Evolutionary conservation across 371 early-diverging fungal species (phyloP).

Genomic region (Mortierella sp.): DNA sequence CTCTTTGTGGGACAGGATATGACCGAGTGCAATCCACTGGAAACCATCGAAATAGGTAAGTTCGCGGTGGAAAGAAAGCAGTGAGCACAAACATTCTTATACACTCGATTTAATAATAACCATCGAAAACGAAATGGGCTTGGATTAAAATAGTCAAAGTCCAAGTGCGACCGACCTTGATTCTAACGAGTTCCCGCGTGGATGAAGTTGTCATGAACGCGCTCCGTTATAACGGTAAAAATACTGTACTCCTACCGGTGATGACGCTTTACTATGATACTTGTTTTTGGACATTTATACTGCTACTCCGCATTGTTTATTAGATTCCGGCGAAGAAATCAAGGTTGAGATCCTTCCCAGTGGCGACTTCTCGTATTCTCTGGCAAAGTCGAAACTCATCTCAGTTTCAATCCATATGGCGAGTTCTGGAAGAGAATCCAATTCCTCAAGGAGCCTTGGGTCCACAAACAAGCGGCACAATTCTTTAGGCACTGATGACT

Average conservation of each 20-base stretch:
- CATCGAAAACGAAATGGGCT: too few relatives aligned
- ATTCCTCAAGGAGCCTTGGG: not conserved
- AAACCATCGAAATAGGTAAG: conserved; percentile 55
- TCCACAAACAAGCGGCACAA: not conserved
- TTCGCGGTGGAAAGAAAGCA: too few relatives aligned
- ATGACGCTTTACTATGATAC: too few relatives aligned
- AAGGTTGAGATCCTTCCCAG: conserved; percentile 58
- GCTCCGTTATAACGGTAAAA: conserved; percentile 35
- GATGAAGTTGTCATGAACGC: conserved; percentile 51
- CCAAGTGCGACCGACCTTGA: conserved; percentile 54
- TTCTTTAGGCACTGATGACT: conserved; percentile 38
- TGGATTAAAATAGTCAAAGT: conserved; percentile 38
- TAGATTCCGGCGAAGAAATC: conserved; percentile 27
- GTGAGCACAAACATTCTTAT: too few relatives aligned
- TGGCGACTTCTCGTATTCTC: conserved; percentile 65
- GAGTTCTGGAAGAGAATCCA: not conserved
- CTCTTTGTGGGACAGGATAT: conserved; percentile 71
- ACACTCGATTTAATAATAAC: too few relatives aligned
- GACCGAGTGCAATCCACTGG: conserved; percentile 55
- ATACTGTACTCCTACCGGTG: too few relatives aligned
- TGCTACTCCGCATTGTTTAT: not conserved
- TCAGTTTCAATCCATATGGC: conserved; percentile 34
- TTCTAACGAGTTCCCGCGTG: conserved; percentile 51
- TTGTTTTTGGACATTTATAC: too few relatives aligned
- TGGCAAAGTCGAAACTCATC: conserved; percentile 60